phyloP scores from a whole-genome alignment of 2,329 filamentous ascomycete genomes.

The Metarhizium guizhouense region DNA sequence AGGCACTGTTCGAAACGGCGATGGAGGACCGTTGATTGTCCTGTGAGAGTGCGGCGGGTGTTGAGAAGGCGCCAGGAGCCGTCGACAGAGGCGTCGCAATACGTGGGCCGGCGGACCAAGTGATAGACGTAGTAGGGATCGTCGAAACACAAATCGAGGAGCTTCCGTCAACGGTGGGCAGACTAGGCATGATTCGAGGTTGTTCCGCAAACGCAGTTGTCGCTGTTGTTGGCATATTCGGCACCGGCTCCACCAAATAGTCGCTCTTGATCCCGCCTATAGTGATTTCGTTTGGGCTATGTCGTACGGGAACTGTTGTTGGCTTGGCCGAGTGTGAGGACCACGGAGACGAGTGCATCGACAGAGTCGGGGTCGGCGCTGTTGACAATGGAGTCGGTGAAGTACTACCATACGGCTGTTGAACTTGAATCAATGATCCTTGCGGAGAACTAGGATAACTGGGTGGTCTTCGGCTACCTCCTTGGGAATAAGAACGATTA shows the following conservation, averaged over 20 bases:
- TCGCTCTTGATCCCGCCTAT: constrained; percentile 12
- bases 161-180: constrained; percentile 12
- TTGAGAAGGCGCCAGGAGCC: constrained; percentile 39
- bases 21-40: constrained; percentile 22
- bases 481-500: constrained; percentile 1
- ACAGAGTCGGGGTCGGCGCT: constrained; percentile 7
- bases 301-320: constrained; percentile 5
- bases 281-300: constrained; percentile 12
- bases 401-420: constrained; percentile 4
- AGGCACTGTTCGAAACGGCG: constrained; percentile 17
- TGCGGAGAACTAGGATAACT: constrained; percentile 11
- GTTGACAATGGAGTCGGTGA: constrained; percentile 4
- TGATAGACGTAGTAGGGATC: constrained; percentile 9
- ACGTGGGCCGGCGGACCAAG: constrained; percentile 29
- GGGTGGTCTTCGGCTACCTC: constrained; percentile 10
- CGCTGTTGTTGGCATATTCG: constrained; percentile 10
- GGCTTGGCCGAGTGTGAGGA: constrained; percentile 4
- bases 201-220: constrained; percentile 13
- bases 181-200: constrained; percentile 14
- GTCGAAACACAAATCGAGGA: constrained; percentile 13
- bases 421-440: constrained; percentile 7
- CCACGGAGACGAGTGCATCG: constrained; percentile 15
- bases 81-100: constrained; percentile 31
- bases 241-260: constrained; percentile 14
- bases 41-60: constrained; percentile 18